Percentiles rank a stretch among this genome's conserved stretches.
Evolutionary conservation across 352 stramenopile genomes (phyloP).

Genomic region (Phytophthora tubulina): DNA sequence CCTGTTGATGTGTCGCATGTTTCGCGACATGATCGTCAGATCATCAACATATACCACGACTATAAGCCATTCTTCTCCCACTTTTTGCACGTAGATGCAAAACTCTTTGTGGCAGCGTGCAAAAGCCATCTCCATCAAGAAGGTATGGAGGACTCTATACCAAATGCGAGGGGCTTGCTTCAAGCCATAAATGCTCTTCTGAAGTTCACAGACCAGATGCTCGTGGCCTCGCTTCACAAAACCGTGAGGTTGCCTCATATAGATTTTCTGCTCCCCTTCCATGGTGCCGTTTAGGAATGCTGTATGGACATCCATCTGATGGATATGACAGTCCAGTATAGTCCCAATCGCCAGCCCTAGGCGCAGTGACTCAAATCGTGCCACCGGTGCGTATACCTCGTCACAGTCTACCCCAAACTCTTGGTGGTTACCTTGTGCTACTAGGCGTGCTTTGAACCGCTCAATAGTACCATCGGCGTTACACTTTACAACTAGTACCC

Average conservation of each 20-base stretch:
- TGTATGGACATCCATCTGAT: constrained; percentile 5
- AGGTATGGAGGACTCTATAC: constrained; percentile 35
- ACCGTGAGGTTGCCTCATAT: constrained; percentile 23
- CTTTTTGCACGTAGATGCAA: constrained; percentile 42
- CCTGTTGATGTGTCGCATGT: constrained; percentile 26
- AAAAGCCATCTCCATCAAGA: constrained; percentile 27
- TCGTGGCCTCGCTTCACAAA: constrained; percentile 21
- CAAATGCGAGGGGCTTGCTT: constrained; percentile 30
- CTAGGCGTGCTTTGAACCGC: constrained; percentile 21
- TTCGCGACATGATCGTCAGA: constrained; percentile 33
- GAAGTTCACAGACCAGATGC: constrained; percentile 31
- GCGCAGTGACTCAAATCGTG: constrained; percentile 16
- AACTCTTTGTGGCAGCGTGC: constrained; percentile 42
- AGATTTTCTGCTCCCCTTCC: constrained; percentile 28
- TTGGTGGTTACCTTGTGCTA: constrained; percentile 27
- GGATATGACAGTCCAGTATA: constrained; percentile 25
- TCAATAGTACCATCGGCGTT: constrained; percentile 17
- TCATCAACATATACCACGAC: constrained; percentile 41
- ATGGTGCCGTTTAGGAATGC: constrained; percentile 21
- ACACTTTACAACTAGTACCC: constrained; percentile 18
- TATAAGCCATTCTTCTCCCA: constrained; percentile 42
- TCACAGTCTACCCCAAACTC: constrained; percentile 18
- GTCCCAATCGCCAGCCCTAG: constrained; percentile 19
- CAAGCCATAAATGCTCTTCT: constrained; percentile 15
- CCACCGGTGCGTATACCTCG: constrained; percentile 18